Percentiles rank a stretch among this genome's conserved stretches.
Conservation (phyloP, 306 rosid genomes). For the Begonia peltatifolia region DNA sequence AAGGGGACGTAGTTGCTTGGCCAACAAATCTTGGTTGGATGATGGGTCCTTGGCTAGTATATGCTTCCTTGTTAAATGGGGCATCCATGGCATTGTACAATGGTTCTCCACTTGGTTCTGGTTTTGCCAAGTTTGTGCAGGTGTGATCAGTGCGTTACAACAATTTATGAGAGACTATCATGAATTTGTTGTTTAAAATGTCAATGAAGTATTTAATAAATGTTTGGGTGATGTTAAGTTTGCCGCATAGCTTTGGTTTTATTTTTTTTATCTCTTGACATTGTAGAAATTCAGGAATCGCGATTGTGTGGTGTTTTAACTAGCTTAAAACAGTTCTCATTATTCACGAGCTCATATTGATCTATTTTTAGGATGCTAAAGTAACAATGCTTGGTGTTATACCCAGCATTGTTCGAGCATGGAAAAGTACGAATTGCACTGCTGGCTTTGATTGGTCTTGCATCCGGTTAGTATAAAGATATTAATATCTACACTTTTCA, state of each 20-base stretch:
- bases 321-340: not conserved
- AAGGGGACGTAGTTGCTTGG: constrained; percentile 80
- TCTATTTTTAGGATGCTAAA: constrained; percentile 43
- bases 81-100: constrained; percentile 81
- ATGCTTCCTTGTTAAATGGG: constrained; percentile 82
- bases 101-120: constrained; percentile 83
- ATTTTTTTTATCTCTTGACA: no score
- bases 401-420: constrained; percentile 82
- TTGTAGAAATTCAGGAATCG: no score
- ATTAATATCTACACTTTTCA: not conserved
- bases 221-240: no score
- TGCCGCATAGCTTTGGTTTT: no score
- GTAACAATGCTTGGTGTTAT: constrained; percentile 95
- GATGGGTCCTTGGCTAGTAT: constrained; percentile 99
- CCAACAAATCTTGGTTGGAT: constrained; percentile 99
- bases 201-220: no score
- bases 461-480: constrained; percentile 52
- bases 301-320: no score
- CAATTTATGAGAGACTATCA: no score
- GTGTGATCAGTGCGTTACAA: constrained; percentile 17
- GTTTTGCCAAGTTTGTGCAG: constrained; percentile 86
- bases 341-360: constrained; percentile 1
- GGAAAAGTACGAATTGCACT: constrained; percentile 61
- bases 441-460: constrained; percentile 79
- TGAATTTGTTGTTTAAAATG: no score